Evolutionary conservation across 2,329 filamentous ascomycete species (phyloP).

Genomic region (Phaeosphaeria sp.): DNA sequence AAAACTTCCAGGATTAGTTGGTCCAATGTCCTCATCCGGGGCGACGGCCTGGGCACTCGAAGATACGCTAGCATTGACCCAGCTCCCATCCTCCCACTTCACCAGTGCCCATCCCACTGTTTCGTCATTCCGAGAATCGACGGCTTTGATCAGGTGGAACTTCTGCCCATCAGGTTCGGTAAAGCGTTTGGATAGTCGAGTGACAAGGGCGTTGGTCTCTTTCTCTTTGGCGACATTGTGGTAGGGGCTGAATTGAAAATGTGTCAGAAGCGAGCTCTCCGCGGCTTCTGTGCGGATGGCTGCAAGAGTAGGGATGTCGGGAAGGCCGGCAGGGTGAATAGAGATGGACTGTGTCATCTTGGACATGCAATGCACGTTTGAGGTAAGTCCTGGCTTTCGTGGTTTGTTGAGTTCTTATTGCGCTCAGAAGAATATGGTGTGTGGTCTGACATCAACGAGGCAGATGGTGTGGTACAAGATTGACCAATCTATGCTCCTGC

Average conservation of each 20-base stretch:
- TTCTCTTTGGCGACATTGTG: not conserved
- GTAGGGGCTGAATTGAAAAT: not conserved
- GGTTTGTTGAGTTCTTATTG: not conserved
- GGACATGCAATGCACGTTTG: not conserved
- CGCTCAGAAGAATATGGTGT: not conserved
- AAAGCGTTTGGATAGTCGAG: not conserved
- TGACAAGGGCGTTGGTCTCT: not conserved
- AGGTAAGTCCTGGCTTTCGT: not conserved
- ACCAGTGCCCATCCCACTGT: not conserved
- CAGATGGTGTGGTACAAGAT: no score
- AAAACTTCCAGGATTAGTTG: not conserved
- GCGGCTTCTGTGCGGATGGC: not conserved
- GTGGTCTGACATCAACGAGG: not conserved
- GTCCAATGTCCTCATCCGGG: not conserved
- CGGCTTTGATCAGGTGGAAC: not conserved
- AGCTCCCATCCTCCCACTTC: not conserved
- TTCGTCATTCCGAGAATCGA: not conserved
- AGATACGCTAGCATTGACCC: not conserved
- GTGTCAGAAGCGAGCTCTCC: not conserved
- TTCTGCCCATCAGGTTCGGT: not conserved
- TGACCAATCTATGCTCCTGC: not conserved
- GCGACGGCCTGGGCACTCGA: not conserved
- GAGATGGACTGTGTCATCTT: not conserved
- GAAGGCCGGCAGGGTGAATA: not conserved
- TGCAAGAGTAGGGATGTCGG: not conserved